Conservation (phyloP, 768 basidiomycete genomes). For the Tulasnella calospora region DNA sequence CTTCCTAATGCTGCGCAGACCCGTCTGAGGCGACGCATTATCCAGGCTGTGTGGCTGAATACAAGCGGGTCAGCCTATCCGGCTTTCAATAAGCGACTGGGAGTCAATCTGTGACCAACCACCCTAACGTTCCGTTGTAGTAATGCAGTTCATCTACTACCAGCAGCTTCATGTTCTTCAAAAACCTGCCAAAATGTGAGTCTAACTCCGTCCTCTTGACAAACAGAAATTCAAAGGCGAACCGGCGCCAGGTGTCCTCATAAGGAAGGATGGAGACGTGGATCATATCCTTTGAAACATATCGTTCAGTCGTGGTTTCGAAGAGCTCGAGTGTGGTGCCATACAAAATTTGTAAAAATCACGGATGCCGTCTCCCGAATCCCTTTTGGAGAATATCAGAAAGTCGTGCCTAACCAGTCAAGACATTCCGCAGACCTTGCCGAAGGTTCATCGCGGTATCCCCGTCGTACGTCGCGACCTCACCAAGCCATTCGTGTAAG, state of each 20-base stretch:
- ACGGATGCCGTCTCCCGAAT: constrained; percentile 71
- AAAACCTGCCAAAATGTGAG: constrained; percentile 48
- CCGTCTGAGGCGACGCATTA: constrained; percentile 69
- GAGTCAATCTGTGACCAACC: constrained; percentile 40
- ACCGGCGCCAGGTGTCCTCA: constrained; percentile 80
- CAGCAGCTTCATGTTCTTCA: constrained; percentile 70
- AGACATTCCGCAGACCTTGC: constrained; percentile 41
- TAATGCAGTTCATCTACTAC: constrained; percentile 86
- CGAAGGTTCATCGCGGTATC: constrained; percentile 73
- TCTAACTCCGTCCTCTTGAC: neutral
- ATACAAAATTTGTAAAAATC: constrained; percentile 87
- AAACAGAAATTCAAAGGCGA: constrained; percentile 13
- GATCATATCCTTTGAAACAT: constrained; percentile 61
- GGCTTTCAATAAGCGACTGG: neutral
- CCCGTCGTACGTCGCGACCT: constrained; percentile 81
- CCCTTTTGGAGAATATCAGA: constrained; percentile 37
- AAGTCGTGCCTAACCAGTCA: neutral
- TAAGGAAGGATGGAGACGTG: constrained; percentile 80
- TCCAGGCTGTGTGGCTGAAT: constrained; percentile 69
- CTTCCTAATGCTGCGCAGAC: constrained; percentile 74
- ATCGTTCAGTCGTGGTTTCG: neutral
- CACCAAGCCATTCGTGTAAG: neutral
- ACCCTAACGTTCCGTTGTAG: constrained; percentile 75
- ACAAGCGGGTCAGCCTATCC: neutral
- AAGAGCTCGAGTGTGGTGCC: constrained; percentile 28